These are phyloP conservation scores for Pseudogymnoascus sp. DNA, from an alignment of 2,329 filamentous ascomycete species.

Conservation along the genomic window DNA sequence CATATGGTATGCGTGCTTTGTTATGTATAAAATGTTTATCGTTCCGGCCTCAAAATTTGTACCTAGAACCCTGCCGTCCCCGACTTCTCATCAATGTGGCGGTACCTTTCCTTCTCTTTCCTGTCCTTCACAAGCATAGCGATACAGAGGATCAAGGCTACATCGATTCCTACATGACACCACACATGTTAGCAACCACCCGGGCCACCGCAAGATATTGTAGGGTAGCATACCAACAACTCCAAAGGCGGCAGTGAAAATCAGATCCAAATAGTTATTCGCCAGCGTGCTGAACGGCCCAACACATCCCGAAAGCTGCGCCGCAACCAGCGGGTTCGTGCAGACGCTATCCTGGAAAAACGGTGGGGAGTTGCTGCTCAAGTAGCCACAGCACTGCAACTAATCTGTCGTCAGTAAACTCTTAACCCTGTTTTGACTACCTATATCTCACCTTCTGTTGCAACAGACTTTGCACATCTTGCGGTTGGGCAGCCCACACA, in stretches of 20 bases:
- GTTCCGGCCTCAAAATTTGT: too few species aligned
- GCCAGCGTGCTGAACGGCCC: constrained; percentile 60
- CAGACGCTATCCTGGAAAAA: constrained; percentile 65
- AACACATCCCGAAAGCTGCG: constrained; percentile 63
- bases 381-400: constrained; percentile 77
- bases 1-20: neutral
- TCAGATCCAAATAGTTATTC: constrained; percentile 64
- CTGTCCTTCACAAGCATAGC: constrained; percentile 74
- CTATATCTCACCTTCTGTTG: constrained; percentile 48
- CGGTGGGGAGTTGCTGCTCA: constrained; percentile 62
- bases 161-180: constrained; percentile 49
- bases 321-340: constrained; percentile 62
- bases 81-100: constrained; percentile 74
- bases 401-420: constrained; percentile 29
- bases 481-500: constrained; percentile 53
- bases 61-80: constrained; percentile 45
- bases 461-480: constrained; percentile 57
- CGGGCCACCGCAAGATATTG: neutral
- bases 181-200: neutral
- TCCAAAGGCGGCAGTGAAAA: constrained; percentile 75
- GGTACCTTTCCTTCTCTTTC: constrained; percentile 71
- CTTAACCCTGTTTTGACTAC: neutral
- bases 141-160: constrained; percentile 60
- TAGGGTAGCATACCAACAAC: constrained; percentile 54
- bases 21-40: neutral